Evolutionary conservation across 345 rosid species (phyloP), one percentile per base, ranked within the genome.

Genomic region (Eucalyptus decipiens): DNA sequence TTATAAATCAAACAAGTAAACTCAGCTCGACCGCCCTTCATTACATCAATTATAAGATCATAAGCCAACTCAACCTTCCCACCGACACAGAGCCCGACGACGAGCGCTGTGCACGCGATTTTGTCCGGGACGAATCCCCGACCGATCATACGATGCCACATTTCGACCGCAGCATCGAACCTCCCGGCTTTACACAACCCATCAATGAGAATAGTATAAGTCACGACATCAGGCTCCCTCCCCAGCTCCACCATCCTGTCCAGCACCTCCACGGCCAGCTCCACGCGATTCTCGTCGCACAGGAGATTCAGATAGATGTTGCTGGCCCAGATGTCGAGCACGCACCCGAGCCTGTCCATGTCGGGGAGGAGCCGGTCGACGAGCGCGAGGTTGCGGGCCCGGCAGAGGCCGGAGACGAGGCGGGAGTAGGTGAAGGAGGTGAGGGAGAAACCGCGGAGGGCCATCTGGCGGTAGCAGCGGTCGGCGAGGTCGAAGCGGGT

Each of bases 11-110:
- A 91, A 40, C 94, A 60, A 81, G 95, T 92, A 80, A 95, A 91
- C 94, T 95, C 92, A 54, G 94, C 90, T 89, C 90, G 91, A n/a
- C 91, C 92, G 89, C 93, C 89, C 91, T 93, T 96, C 91, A 97
- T 95, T 47, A 93, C 93, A 89, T 93, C 98, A 40, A 96, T 90
- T 87, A 95, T 91, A 92, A 95, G 94, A 86, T 96, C 99, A 94
- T 98, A 97, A 23, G 99, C 99, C 92, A 96, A 91, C 85, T 97
- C 99, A 91, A 96, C 97, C 90, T 94, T 96, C 89, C 99, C 94
- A 34, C 94, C 97, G 34, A 87, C 69, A 88, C 98, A 96, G 90
- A 98, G 91, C 42, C 96, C 98, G 50, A 94, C 92, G 86, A 94
- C 99, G 49, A 96, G 95, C 0, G 95, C 95, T 2, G 91, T 93